Evolutionary conservation across 78 protist species (phyloP).

Genomic region (Dictyostelium citrinum): DNA sequence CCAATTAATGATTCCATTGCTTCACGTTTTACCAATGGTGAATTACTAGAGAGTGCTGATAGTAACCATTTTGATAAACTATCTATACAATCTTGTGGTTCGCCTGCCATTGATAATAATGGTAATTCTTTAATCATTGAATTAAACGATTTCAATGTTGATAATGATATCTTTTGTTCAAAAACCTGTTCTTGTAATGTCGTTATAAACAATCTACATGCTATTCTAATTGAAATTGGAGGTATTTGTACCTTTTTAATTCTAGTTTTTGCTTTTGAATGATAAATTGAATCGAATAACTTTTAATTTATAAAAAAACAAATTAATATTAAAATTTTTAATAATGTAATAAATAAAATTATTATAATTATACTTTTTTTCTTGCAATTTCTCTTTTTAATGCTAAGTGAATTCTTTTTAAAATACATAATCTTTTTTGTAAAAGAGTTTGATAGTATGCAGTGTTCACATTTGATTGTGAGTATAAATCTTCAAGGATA

Average conservation of each 20-base stretch:
- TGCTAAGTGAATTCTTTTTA: constrained; percentile 73
- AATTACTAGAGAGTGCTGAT: constrained; percentile 42
- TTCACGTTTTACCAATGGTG: constrained; percentile 25
- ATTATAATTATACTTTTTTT: constrained; percentile 22
- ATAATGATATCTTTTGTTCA: constrained; percentile 52
- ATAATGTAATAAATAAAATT: neutral
- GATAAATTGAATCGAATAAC: constrained; percentile 67
- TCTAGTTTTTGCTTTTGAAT: constrained; percentile 71
- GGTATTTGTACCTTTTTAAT: constrained; percentile 64
- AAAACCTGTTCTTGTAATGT: constrained; percentile 72
- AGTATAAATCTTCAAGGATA: constrained; percentile 47
- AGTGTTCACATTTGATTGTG: constrained; percentile 72
- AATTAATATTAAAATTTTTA: no score
- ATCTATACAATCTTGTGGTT: constrained; percentile 78
- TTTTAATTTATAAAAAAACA: no score
- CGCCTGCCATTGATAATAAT: constrained; percentile 69
- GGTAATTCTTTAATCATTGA: constrained; percentile 71
- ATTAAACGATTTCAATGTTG: constrained; percentile 71
- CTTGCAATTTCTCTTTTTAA: constrained; percentile 78
- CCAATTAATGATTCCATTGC: constrained; percentile 71
- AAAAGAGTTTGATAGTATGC: constrained; percentile 67
- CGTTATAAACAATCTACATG: constrained; percentile 72
- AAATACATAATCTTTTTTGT: constrained; percentile 55
- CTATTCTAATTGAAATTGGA: constrained; percentile 74
- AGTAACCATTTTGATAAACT: constrained; percentile 64